Conservation (phyloP, 495 filamentous ascomycete genomes). For the Penicillium alfredii region DNA sequence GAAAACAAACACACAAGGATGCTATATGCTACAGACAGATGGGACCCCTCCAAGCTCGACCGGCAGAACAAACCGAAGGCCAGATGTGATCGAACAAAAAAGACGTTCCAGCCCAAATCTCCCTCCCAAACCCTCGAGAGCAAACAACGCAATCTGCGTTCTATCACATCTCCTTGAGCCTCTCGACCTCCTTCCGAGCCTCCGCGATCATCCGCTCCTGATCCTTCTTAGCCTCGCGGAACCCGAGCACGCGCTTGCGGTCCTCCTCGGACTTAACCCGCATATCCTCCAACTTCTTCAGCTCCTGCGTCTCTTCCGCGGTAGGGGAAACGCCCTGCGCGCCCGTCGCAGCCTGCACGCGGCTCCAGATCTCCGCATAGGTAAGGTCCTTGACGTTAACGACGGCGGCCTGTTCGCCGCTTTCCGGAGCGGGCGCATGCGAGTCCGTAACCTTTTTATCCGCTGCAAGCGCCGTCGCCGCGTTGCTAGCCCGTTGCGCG, state of each 20-base stretch:
- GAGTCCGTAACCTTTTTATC: conserved; percentile 24
- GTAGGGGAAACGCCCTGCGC: conserved; percentile 56
- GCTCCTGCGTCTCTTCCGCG: conserved; percentile 52
- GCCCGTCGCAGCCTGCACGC: conserved; percentile 63
- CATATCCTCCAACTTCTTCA: conserved; percentile 55
- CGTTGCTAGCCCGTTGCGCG: conserved; percentile 32
- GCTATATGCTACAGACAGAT: conserved; percentile 40
- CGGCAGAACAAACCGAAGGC: too few relatives aligned
- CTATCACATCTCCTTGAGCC: conserved; percentile 29
- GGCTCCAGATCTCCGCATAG: conserved; percentile 56
- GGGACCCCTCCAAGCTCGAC: too few relatives aligned
- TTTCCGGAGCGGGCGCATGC: conserved; percentile 30
- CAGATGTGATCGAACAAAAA: too few relatives aligned
- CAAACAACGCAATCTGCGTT: conserved; percentile 8
- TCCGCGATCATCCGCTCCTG: conserved; percentile 61
- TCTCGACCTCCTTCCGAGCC: conserved; percentile 44
- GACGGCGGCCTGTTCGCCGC: conserved; percentile 29
- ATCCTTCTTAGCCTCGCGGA: conserved; percentile 53
- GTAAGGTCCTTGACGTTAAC: conserved; percentile 32
- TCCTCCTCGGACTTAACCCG: conserved; percentile 46
- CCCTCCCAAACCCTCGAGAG: conserved; percentile 3
- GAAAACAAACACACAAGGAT: conserved; percentile 21
- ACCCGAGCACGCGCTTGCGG: conserved; percentile 47
- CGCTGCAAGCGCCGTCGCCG: conserved; percentile 22
- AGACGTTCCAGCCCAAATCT: too few relatives aligned